Conservation (phyloP, 208 protist genomes). For the Plasmodiophora brassicae region DNA sequence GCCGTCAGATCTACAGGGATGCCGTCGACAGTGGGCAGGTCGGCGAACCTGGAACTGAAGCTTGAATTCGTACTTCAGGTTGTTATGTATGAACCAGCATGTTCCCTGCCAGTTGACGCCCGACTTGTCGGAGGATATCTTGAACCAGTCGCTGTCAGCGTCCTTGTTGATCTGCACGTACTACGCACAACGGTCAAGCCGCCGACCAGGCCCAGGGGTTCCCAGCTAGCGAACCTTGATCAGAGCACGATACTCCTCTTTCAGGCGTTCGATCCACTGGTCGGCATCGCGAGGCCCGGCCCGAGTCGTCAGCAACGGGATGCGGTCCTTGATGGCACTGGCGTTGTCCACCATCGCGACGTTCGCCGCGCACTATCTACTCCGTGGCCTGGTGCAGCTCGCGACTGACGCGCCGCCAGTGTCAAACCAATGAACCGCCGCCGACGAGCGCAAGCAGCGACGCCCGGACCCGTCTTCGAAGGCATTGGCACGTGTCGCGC, state of each 20-base stretch:
- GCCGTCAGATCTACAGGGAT: not conserved
- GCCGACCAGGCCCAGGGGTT: not conserved
- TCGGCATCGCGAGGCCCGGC: constrained; percentile 81
- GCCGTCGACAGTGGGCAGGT: not conserved
- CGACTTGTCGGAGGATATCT: constrained; percentile 81
- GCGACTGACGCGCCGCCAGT: too few species aligned
- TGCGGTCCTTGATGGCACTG: constrained; percentile 80
- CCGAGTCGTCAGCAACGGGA: constrained; percentile 77
- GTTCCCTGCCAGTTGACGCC: constrained; percentile 90
- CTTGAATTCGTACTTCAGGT: constrained; percentile 89
- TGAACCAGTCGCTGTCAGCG: constrained; percentile 90
- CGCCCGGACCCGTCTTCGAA: too few species aligned
- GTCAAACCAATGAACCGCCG: too few species aligned
- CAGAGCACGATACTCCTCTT: constrained; percentile 90
- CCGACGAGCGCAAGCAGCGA: too few species aligned
- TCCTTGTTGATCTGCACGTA: constrained; percentile 91
- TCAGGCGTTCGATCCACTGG: constrained; percentile 86
- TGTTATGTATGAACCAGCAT: constrained; percentile 88
- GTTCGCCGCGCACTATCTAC: too few species aligned
- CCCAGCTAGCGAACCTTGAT: constrained; percentile 72
- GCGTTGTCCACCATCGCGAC: too few species aligned
- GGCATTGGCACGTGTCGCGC: too few species aligned
- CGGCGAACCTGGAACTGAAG: constrained; percentile 83
- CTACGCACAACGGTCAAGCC: constrained; percentile 47
- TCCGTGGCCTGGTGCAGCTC: too few species aligned